These are phyloP conservation scores for Lactarius evosmus DNA, from an alignment of 768 basidiomycete genomes.

Conservation along the genomic window DNA sequence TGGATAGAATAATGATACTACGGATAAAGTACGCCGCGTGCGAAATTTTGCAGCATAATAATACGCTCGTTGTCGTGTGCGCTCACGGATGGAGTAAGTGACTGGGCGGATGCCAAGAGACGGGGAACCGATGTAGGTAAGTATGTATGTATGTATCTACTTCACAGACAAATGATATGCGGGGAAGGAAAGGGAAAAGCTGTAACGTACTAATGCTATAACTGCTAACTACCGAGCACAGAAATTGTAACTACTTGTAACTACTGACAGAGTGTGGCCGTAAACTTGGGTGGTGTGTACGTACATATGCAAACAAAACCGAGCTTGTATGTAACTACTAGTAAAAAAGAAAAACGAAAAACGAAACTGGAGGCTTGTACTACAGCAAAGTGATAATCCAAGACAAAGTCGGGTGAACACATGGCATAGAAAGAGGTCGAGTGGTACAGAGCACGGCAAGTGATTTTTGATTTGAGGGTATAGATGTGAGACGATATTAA, in stretches of 20 bases:
- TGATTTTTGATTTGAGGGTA: constrained; percentile 16
- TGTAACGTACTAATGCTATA: constrained; percentile 22
- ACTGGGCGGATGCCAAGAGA: background rate
- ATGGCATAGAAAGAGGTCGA: constrained; percentile 17
- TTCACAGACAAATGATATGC: constrained; percentile 22
- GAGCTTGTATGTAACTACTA: constrained; percentile 27
- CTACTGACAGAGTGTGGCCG: constrained; percentile 24
- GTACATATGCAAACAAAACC: constrained; percentile 28
- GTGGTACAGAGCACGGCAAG: constrained; percentile 16
- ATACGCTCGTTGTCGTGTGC: constrained; percentile 11
- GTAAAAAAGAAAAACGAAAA: constrained; percentile 19
- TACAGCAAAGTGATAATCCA: constrained; percentile 25
- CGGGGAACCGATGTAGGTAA: constrained; percentile 17
- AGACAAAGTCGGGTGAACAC: constrained; percentile 14
- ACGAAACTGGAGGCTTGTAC: constrained; percentile 20
- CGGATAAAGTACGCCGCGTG: constrained; percentile 2
- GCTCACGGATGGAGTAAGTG: constrained; percentile 12
- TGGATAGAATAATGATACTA: constrained; percentile 7
- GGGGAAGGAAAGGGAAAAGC: background rate
- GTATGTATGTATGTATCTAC: constrained; percentile 27
- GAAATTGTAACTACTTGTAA: constrained; percentile 30
- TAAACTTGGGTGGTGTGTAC: constrained; percentile 16
- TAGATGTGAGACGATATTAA: constrained; percentile 6
- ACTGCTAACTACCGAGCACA: constrained; percentile 23
- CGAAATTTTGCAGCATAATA: background rate